phyloP scores from a whole-genome alignment of 108 stramenopile genomes.

The Nitzschia inconspicua region DNA sequence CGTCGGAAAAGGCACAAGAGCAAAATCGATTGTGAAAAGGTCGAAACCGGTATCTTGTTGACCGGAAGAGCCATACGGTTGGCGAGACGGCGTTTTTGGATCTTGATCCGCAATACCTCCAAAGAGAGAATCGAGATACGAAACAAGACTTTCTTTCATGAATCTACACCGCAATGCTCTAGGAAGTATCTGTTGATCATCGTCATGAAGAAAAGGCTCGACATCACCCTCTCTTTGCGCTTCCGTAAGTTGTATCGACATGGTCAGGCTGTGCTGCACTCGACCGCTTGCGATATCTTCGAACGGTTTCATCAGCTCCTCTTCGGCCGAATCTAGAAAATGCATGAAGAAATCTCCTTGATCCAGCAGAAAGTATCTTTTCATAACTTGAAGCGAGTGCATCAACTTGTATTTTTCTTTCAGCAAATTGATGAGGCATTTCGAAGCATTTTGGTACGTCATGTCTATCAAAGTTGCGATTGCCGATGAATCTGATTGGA shows the following conservation, averaged over 20 bases:
- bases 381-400: conserved; percentile 78
- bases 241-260: conserved; percentile 55
- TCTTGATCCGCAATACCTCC: conserved; percentile 36
- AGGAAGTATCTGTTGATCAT: conserved; percentile 13
- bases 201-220: no score
- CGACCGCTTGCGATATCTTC: conserved; percentile 66
- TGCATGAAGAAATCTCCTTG: conserved; percentile 97
- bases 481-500: conserved; percentile 37
- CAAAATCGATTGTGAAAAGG: conserved; percentile 83
- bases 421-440: conserved; percentile 61
- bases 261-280: conserved; percentile 78
- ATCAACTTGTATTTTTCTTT: conserved; percentile 53
- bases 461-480: conserved; percentile 60
- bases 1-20: conserved; percentile 83
- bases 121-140: conserved; percentile 58
- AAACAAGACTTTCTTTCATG: conserved; percentile 51
- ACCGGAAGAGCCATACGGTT: conserved; percentile 20
- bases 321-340: conserved; percentile 92
- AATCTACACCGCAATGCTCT: conserved; percentile 47
- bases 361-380: conserved; percentile 95
- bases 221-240: no score
- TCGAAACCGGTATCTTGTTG: conserved; percentile 74
- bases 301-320: conserved; percentile 65
- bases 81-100: conserved; percentile 41
- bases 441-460: conserved; percentile 71